Conservation (phyloP, 2,329 filamentous ascomycete genomes). For the Tolypocladium guangdongense region DNA sequence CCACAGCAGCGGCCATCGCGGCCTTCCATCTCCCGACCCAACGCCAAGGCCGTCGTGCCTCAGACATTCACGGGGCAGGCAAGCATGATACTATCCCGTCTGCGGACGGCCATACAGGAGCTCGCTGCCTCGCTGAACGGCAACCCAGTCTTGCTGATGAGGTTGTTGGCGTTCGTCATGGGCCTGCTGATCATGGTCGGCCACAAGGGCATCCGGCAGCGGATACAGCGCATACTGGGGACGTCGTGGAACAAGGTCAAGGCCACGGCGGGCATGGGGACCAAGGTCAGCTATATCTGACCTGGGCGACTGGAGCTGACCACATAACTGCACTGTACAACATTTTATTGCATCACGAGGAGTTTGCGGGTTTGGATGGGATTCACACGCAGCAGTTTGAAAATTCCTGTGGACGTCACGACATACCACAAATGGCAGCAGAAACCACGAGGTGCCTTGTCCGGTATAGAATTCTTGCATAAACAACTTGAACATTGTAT, state of each 20-base stretch:
- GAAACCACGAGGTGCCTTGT: neutral
- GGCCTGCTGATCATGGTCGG: slow-evolving; percentile 69
- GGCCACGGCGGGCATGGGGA: slow-evolving; percentile 85
- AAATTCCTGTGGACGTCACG: neutral
- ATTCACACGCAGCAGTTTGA: neutral
- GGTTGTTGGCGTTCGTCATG: slow-evolving; percentile 66
- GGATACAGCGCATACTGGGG: slow-evolving; percentile 57
- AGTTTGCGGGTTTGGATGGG: slow-evolving; percentile 10
- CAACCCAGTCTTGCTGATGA: slow-evolving; percentile 46
- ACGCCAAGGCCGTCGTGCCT: slow-evolving; percentile 16
- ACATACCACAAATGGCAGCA: neutral
- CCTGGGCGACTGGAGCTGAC: neutral
- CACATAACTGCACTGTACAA: slow-evolving; percentile 7
- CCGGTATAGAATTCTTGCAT: neutral
- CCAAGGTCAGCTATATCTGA: slow-evolving; percentile 94
- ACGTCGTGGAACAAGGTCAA: slow-evolving; percentile 71
- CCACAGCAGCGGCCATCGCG: slow-evolving; percentile 15
- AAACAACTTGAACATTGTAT: neutral
- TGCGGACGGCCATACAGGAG: slow-evolving; percentile 40
- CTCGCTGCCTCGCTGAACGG: slow-evolving; percentile 38
- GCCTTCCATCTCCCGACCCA: slow-evolving; percentile 14
- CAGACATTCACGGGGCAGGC: slow-evolving; percentile 36
- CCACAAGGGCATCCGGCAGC: slow-evolving; percentile 62
- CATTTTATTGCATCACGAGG: slow-evolving; percentile 16
- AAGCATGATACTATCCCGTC: slow-evolving; percentile 38